These are phyloP conservation scores for Tolypocladium ovalisporum DNA, from an alignment of 2,329 filamentous ascomycete species.

Conservation along the genomic window DNA sequence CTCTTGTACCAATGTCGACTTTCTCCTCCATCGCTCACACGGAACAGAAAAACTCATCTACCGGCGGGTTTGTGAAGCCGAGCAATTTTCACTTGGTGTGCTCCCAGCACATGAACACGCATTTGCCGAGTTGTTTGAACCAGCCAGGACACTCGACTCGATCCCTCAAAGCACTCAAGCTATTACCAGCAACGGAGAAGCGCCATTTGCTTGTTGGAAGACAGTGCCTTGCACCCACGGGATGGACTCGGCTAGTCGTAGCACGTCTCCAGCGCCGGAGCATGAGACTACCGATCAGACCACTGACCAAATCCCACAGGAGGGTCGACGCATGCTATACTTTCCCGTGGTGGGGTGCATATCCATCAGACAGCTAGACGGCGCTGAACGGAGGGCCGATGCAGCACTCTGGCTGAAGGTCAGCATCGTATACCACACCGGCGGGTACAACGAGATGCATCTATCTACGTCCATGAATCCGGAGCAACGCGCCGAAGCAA, in stretches of 20 bases:
- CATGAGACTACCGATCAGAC: neutral
- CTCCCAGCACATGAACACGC: neutral
- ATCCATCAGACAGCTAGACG: neutral
- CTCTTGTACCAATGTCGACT: too few relatives aligned
- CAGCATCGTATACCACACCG: neutral
- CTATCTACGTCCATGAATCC: neutral
- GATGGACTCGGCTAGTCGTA: neutral
- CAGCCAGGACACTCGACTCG: neutral
- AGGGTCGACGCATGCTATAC: neutral
- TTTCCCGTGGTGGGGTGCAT: neutral
- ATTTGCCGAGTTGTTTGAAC: neutral
- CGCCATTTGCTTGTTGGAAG: neutral
- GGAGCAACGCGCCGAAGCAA: neutral
- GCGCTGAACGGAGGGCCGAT: neutral
- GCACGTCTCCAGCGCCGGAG: neutral
- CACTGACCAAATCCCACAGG: neutral
- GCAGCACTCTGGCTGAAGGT: neutral
- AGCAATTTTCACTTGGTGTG: neutral
- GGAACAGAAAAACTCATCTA: too few relatives aligned
- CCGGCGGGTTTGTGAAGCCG: too few relatives aligned
- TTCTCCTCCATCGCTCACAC: too few relatives aligned
- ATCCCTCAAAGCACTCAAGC: neutral
- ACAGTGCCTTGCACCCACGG: neutral
- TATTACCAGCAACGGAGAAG: neutral
- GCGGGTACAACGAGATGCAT: neutral